Evolutionary conservation across 176 grass and related monocot species (phyloP).

Genomic region (Sorghum bicolor): DNA sequence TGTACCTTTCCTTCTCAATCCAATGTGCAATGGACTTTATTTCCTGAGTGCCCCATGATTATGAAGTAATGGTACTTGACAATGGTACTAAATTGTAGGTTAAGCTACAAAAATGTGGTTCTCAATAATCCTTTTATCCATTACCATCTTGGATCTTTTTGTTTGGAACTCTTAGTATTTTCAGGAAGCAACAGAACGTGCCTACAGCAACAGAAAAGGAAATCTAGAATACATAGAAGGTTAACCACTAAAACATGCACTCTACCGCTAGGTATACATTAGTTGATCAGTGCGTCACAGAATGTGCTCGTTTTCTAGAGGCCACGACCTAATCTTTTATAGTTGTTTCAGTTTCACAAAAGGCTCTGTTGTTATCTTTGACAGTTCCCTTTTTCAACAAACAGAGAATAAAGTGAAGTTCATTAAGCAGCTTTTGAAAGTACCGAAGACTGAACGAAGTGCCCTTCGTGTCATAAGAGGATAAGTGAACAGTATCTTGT

Average conservation of each 20-base stretch:
- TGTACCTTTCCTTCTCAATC: conserved; percentile 37
- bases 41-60: conserved; percentile 24
- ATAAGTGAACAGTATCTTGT: conserved; percentile 5
- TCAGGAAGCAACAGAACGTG: not conserved
- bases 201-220: not conserved
- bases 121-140: conserved; percentile 1
- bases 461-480: not conserved
- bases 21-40: conserved; percentile 27
- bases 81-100: conserved; percentile 32
- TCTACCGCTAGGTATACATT: not conserved
- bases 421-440: not conserved
- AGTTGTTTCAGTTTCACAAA: conserved; percentile 13
- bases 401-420: not conserved
- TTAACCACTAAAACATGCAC: not conserved
- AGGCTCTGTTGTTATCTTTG: not conserved
- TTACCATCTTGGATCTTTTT: not conserved
- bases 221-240: not conserved
- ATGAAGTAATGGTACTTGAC: conserved; percentile 31
- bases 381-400: not conserved
- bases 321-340: not conserved
- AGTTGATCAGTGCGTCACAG: not conserved
- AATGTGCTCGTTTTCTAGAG: not conserved
- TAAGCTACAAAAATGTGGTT: conserved; percentile 23
- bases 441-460: conserved; percentile 3
- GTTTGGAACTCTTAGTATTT: not conserved